Evolutionary conservation across 179 eudicot genomes (phyloP).

Genomic region (Patellifolia procumbens): DNA sequence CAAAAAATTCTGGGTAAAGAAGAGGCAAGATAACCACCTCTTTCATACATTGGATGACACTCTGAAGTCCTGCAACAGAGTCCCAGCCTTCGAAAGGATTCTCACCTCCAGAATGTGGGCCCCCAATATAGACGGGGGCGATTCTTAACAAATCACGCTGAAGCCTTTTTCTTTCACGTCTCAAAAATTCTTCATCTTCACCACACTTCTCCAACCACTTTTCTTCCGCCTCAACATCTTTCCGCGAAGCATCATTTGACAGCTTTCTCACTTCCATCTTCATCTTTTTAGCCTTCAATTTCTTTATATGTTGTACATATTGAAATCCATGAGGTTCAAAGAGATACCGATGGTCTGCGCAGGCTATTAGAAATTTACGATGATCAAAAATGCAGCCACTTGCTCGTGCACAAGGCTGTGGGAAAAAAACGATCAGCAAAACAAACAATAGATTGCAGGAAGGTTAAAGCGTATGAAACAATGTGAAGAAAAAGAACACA

Average conservation of each 20-base stretch:
- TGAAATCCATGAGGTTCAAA: slow-evolving; percentile 85
- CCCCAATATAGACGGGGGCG: slow-evolving; percentile 91
- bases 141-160: slow-evolving; percentile 88
- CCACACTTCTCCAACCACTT: slow-evolving; percentile 97
- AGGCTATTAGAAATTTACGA: slow-evolving; percentile 95
- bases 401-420: slow-evolving; percentile 95
- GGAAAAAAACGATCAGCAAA: slow-evolving; percentile 14
- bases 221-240: slow-evolving; percentile 92
- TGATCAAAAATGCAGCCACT: slow-evolving; percentile 90
- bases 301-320: slow-evolving; percentile 56
- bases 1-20: slow-evolving; percentile 81
- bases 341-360: slow-evolving; percentile 84
- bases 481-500: slow-evolving; percentile 6
- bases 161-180: slow-evolving; percentile 92
- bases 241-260: slow-evolving; percentile 79
- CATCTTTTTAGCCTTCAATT: slow-evolving; percentile 76
- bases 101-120: slow-evolving; percentile 53
- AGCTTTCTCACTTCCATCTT: slow-evolving; percentile 76
- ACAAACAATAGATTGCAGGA: slow-evolving; percentile 5
- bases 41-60: slow-evolving; percentile 84
- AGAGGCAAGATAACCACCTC: slow-evolving; percentile 94
- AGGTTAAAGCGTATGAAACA: slow-evolving; percentile 2
- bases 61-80: slow-evolving; percentile 92
- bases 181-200: slow-evolving; percentile 94
- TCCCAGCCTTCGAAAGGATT: slow-evolving; percentile 81